These are phyloP conservation scores for Trametes cingulata DNA, from an alignment of 768 basidiomycete species.

Conservation along the genomic window DNA sequence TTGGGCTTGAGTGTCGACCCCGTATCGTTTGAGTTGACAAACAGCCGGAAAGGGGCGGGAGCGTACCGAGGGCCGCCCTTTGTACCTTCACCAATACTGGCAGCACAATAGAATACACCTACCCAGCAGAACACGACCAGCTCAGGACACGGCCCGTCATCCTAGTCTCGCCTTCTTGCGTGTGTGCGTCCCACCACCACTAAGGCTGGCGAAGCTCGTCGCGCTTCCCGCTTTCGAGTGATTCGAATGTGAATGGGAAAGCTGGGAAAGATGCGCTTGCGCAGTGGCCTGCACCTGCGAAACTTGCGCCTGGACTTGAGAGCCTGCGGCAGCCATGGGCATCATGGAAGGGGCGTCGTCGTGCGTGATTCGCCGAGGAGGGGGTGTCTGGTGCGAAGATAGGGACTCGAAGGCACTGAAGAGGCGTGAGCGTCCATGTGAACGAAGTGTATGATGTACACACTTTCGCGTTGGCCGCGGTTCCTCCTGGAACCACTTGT, in stretches of 20 bases:
- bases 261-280: conserved; percentile 45
- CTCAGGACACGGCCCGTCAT: conserved; percentile 23
- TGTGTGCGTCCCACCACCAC: conserved; percentile 48
- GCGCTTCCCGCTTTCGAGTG: conserved; percentile 47
- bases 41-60: no score
- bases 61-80: no score
- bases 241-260: conserved; percentile 32
- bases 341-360: conserved; percentile 92
- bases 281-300: conserved; percentile 41
- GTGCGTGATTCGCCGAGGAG: conserved; percentile 85
- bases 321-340: conserved; percentile 50
- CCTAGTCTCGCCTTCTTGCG: conserved; percentile 65
- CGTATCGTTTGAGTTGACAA: no score
- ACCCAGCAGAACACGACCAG: neutral
- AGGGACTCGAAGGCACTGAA: conserved; percentile 74
- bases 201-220: conserved; percentile 62
- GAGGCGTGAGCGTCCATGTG: neutral
- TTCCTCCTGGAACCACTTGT: conserved; percentile 93
- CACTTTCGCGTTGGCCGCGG: conserved; percentile 86
- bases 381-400: conserved; percentile 69
- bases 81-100: no score
- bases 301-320: conserved; percentile 43
- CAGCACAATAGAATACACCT: no score
- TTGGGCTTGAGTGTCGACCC: no score
- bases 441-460: conserved; percentile 27